Evolutionary conservation across 257 asterid species (phyloP).

Genomic region (Solanum gracilifrons): DNA sequence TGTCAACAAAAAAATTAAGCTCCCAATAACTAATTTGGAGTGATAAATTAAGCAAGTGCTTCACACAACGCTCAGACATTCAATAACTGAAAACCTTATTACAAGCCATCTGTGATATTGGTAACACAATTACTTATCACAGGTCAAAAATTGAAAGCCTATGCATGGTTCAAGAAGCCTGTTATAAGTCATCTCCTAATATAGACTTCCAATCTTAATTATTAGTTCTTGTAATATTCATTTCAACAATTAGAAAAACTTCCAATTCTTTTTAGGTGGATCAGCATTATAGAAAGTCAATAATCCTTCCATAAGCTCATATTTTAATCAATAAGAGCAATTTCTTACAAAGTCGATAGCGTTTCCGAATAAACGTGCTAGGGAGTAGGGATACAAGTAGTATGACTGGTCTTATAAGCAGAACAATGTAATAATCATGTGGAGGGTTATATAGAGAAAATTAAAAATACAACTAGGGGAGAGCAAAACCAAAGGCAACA

Average conservation of each 20-base stretch:
- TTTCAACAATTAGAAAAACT: not conserved
- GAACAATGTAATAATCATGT: not conserved
- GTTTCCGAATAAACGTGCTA: not conserved
- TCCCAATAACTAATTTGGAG: not conserved
- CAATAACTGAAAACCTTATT: not conserved
- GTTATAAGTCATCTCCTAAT: not conserved
- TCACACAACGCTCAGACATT: not conserved
- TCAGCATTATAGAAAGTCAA: not conserved
- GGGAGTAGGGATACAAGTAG: not conserved
- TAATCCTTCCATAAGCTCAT: not conserved
- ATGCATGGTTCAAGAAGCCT: not conserved
- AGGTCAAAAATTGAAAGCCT: not conserved
- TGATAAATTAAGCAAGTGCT: not conserved
- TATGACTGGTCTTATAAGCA: not conserved
- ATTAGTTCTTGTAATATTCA: not conserved
- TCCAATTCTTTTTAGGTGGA: not conserved
- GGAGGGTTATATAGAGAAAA: not conserved
- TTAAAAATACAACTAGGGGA: not conserved
- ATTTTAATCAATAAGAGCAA: not conserved
- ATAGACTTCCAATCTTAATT: not conserved
- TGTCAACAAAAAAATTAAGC: not conserved
- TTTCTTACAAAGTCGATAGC: not conserved
- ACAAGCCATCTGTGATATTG: not conserved
- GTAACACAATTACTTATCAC: not conserved
- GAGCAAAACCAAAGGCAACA: not conserved